A percentile compares a stretch with the other conserved stretches of the same genome.
These are phyloP conservation scores for Colletotrichum sp. DNA, from an alignment of 2,329 filamentous ascomycete genomes.

Conservation along the genomic window DNA sequence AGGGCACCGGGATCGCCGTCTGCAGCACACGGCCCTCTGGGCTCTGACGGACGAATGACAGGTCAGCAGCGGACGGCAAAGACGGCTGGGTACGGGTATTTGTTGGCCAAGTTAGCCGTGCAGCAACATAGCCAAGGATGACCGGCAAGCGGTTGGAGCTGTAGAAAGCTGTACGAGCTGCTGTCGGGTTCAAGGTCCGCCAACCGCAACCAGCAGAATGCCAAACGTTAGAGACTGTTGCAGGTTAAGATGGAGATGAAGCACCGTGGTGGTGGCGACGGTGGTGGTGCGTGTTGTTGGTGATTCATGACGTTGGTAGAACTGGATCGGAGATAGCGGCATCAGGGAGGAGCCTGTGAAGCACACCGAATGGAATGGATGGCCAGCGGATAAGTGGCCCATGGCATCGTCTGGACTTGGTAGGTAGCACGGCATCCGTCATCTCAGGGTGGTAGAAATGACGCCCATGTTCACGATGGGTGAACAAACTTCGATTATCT, in stretches of 20 bases:
- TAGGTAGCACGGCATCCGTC: background rate
- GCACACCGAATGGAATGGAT: background rate
- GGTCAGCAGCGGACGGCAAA: background rate
- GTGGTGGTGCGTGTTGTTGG: background rate
- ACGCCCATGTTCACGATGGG: background rate
- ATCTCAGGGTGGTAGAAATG: background rate
- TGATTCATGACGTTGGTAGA: background rate
- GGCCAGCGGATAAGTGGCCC: background rate
- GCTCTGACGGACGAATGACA: background rate
- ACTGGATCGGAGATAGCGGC: background rate
- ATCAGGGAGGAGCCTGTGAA: background rate
- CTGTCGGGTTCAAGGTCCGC: background rate
- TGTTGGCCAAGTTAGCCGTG: background rate
- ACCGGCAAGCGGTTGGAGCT: background rate
- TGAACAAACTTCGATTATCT: background rate
- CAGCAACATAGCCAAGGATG: background rate
- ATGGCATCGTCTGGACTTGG: background rate
- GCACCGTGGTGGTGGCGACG: background rate
- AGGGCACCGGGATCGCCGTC: background rate
- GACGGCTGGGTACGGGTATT: slow-evolving; percentile 13
- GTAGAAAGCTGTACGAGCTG: background rate
- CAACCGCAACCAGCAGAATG: background rate
- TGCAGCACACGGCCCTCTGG: background rate
- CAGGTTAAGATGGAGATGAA: background rate
- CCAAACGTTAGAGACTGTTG: background rate